Percentiles rank a stretch among this genome's conserved stretches.
phyloP scores from a whole-genome alignment of 1,139 yeast genomes.

The Taphrina flavorubra region DNA sequence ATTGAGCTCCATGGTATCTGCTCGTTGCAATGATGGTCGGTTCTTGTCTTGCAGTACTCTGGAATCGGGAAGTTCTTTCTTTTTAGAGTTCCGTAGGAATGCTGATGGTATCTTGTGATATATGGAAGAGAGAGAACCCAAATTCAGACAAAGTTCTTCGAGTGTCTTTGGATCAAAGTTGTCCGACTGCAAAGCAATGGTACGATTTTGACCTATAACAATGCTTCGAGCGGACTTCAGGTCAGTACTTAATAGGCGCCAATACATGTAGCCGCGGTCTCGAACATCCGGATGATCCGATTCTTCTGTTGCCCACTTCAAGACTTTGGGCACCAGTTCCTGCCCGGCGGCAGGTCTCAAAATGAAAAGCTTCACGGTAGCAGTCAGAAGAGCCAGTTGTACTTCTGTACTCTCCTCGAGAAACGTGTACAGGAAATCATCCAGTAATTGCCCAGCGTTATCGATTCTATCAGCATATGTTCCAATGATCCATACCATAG shows the following conservation, averaged over 20 bases:
- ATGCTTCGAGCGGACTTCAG: constrained; percentile 58
- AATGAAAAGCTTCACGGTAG: constrained; percentile 72
- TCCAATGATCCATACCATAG: constrained; percentile 85
- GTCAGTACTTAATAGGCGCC: constrained; percentile 72
- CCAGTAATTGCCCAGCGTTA: constrained; percentile 58
- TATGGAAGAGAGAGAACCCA: constrained; percentile 82
- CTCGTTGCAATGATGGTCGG: constrained; percentile 21
- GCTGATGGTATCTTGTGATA: constrained; percentile 81
- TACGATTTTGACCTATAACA: constrained; percentile 66
- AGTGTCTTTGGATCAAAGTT: constrained; percentile 70
- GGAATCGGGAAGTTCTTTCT: constrained; percentile 61
- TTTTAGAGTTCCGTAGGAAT: constrained; percentile 72
- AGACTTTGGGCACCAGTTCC: constrained; percentile 61
- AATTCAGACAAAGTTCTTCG: constrained; percentile 76
- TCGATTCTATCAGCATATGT: constrained; percentile 65
- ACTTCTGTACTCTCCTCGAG: constrained; percentile 72
- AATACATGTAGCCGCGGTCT: constrained; percentile 83
- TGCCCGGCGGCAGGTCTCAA: constrained; percentile 64
- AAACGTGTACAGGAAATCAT: constrained; percentile 58
- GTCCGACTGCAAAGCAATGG: constrained; percentile 71
- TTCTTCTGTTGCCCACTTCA: constrained; percentile 77
- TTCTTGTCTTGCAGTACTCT: constrained; percentile 61
- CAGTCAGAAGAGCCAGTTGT: constrained; percentile 74
- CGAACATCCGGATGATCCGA: constrained; percentile 80
- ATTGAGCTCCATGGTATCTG: constrained; percentile 19